Conservation (phyloP, 345 rosid genomes). For the Stellera chamaejasme region DNA sequence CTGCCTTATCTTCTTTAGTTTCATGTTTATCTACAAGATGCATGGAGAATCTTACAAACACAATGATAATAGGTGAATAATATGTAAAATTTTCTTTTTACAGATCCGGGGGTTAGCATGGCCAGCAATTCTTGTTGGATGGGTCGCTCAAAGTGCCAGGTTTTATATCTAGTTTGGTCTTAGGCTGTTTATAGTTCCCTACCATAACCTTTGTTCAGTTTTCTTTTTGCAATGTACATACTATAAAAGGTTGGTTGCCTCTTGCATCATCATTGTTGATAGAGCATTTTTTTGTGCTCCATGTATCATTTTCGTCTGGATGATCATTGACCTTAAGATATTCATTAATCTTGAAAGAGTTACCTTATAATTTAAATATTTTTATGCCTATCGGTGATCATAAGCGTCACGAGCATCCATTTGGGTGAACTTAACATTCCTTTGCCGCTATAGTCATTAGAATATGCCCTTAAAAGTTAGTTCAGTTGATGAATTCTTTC, state of each 20-base stretch:
- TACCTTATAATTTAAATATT: not conserved
- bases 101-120: slow-evolving; percentile 90
- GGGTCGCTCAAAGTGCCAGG: slow-evolving; percentile 99
- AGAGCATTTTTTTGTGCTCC: too few species aligned
- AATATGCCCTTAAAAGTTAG: too few species aligned
- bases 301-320: too few species aligned
- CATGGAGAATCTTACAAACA: not conserved
- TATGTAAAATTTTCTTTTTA: slow-evolving; percentile 17
- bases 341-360: not conserved
- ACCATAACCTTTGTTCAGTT: not conserved
- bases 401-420: too few species aligned
- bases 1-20: not conserved
- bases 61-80: slow-evolving; percentile 1
- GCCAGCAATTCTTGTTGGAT: slow-evolving; percentile 91
- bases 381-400: not conserved
- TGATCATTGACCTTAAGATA: too few species aligned
- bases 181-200: not conserved
- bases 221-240: not conserved
- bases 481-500: too few species aligned
- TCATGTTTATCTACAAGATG: not conserved
- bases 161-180: slow-evolving; percentile 13
- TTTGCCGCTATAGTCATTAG: too few species aligned
- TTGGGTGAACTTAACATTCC: too few species aligned
- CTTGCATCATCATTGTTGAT: too few species aligned
- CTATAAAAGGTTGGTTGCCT: too few species aligned